Conservation (phyloP, 345 rosid species). For the Mallotus nudiflorus region DNA sequence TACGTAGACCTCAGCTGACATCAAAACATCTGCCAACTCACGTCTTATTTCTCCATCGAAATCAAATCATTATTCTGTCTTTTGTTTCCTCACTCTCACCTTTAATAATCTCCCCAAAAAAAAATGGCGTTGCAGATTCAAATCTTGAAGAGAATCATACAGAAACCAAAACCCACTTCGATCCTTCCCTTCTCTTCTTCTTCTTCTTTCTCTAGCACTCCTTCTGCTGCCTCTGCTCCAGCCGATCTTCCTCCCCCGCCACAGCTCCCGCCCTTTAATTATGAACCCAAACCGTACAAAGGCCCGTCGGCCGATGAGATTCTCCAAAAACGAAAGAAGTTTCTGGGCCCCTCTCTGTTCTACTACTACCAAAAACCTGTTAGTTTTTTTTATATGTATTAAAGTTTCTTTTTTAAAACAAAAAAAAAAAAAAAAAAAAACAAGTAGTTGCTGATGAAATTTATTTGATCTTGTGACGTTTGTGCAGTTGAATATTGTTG, state of each 20-base stretch:
- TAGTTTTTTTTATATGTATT: conserved; percentile 15
- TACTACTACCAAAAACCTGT: conserved; percentile 89
- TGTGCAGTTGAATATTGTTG: conserved; percentile 69
- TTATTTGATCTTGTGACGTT: background rate
- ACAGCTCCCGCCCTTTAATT: conserved; percentile 69
- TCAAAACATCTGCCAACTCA: too few relatives aligned
- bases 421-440: background rate
- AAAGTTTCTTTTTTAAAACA: too few relatives aligned
- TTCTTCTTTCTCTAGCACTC: conserved; percentile 20
- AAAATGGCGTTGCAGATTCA: conserved; percentile 48
- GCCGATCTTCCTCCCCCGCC: conserved; percentile 33
- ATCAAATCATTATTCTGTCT: too few relatives aligned
- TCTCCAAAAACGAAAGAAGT: conserved; percentile 72
- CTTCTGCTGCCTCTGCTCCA: background rate
- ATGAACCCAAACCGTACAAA: conserved; percentile 63
- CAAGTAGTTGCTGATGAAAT: background rate
- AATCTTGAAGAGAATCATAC: conserved; percentile 38
- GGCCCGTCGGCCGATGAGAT: conserved; percentile 77
- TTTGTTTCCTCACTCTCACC: too few relatives aligned
- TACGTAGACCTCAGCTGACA: too few relatives aligned
- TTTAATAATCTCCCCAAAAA: too few relatives aligned
- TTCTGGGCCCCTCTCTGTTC: conserved; percentile 86
- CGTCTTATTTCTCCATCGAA: too few relatives aligned
- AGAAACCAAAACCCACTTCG: conserved; percentile 21
- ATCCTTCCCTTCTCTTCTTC: conserved; percentile 20